These are phyloP conservation scores for Mucor indicus DNA, from an alignment of 371 early-diverging fungal species.

Conservation along the genomic window DNA sequence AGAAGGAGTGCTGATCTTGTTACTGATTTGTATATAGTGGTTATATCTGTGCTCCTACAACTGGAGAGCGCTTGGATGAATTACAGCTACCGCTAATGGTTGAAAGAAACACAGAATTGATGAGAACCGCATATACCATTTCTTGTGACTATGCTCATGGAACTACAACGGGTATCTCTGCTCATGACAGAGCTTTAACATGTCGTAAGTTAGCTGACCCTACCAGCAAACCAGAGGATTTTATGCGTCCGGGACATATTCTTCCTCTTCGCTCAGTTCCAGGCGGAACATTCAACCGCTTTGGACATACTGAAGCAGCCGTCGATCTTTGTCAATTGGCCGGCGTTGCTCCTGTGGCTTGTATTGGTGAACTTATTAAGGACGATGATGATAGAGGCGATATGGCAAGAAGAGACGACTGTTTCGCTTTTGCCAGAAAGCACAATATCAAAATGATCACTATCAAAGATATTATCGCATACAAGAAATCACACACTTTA, in stretches of 20 bases:
- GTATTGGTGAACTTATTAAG: constrained; percentile 89
- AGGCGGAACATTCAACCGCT: constrained; percentile 78
- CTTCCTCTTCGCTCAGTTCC: constrained; percentile 83
- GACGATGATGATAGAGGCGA: constrained; percentile 75
- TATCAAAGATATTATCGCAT: constrained; percentile 81
- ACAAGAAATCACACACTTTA: constrained; percentile 40
- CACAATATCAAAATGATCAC: constrained; percentile 86
- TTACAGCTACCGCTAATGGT: constrained; percentile 94
- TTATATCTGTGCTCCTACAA: constrained; percentile 85
- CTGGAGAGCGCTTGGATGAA: constrained; percentile 72
- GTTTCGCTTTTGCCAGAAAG: constrained; percentile 76
- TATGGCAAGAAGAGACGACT: constrained; percentile 94
- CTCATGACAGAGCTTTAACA: constrained; percentile 86
- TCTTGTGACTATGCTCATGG: constrained; percentile 83
- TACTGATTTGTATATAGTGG: constrained; percentile 59
- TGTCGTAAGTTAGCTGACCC: constrained; percentile 75
- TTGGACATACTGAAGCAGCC: constrained; percentile 94
- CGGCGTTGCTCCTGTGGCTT: constrained; percentile 77
- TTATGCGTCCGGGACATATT: constrained; percentile 92
- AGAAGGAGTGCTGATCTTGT: neutral
- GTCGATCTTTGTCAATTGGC: constrained; percentile 89
- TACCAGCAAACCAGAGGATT: constrained; percentile 61
- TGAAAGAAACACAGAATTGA: constrained; percentile 79
- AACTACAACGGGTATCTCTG: constrained; percentile 95
- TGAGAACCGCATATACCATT: constrained; percentile 92